Percentiles rank a stretch among this genome's conserved stretches.
Conservation (phyloP, 2,329 filamentous ascomycete species). For the Trichocomaceae sp. region DNA sequence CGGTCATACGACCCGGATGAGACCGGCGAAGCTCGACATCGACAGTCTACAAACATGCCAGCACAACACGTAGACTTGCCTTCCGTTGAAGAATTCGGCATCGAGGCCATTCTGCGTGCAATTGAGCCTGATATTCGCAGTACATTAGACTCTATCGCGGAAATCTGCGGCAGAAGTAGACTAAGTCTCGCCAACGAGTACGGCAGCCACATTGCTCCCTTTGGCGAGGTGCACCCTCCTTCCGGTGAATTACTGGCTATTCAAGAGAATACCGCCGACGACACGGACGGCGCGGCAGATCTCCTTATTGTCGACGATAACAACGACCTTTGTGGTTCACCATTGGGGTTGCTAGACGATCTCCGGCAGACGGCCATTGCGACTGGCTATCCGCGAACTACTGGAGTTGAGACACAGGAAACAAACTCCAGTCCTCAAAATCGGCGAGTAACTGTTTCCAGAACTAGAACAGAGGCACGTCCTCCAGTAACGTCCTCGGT, state of each 20-base stretch:
- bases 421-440: not conserved
- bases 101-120: conserved; percentile 49
- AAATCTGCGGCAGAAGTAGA: conserved; percentile 56
- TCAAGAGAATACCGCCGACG: conserved; percentile 37
- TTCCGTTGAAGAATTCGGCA: conserved; percentile 48
- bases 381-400: conserved; percentile 17
- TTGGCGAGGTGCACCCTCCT: conserved; percentile 49
- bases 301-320: conserved; percentile 22
- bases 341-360: conserved; percentile 34
- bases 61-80: conserved; percentile 33
- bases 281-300: conserved; percentile 30
- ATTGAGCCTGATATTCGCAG: conserved; percentile 53
- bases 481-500: not conserved
- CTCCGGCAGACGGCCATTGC: conserved; percentile 21
- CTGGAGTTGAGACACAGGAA: not conserved
- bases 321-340: conserved; percentile 29
- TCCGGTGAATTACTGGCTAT: conserved; percentile 34
- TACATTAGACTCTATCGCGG: conserved; percentile 56
- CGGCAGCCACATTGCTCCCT: conserved; percentile 54
- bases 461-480: not conserved
- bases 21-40: conserved; percentile 25
- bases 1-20: conserved; percentile 32
- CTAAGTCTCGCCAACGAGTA: conserved; percentile 58
- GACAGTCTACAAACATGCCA: conserved; percentile 19
- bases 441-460: not conserved